Evolutionary conservation across 306 rosid species (phyloP), one percentile per base, ranked within the genome.

Genomic region (Coriaria nepalensis): DNA sequence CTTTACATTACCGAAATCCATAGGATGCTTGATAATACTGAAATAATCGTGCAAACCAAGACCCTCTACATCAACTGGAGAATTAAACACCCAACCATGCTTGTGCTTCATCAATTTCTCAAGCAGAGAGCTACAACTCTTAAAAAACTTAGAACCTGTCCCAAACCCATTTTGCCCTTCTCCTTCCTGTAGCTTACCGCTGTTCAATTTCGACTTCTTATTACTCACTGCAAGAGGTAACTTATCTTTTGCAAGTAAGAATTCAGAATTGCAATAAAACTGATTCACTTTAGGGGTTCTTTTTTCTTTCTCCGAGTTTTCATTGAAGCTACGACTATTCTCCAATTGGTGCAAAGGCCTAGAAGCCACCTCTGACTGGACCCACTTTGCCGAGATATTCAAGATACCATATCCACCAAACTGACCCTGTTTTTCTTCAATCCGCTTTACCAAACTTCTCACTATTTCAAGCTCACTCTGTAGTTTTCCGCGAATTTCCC

Each of bases 251-350:
- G 79, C 97, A 39, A 90, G 93, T 68, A 90, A 64, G 70, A 90
- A 90, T 70, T 81, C 97, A 0, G 95, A 81, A 57, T 79, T 90
- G 4, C 63, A 70, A 68, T 90, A 90, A 56, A 88, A 88, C 51
- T 78, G 95, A 69, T 88, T 88, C 6, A 95, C 95, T 63, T 88
- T 88, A 4, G 97, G 97, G 9, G 80, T 88, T 57, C 97, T 78
- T 79, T 88, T 88, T 64, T 88, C 97, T 68, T 84, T 88, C 77
- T 90, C 95, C 62, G 81, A 71, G 65, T 12, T 70, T 55, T 78
- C 95, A 76, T 65, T 29, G 44, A 59, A 59, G n/a, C 78, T 83
- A 3, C 66, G 86, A 65, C 79, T 84, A 63, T 78, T 84, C 73
- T 78, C 90, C 50, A 77, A 62, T 59, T 72, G 88, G 62, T 77